Percentiles rank a stretch among this genome's conserved stretches.
Evolutionary conservation across 345 rosid species (phyloP).

Genomic region (Eucalyptus polyanthemos): DNA sequence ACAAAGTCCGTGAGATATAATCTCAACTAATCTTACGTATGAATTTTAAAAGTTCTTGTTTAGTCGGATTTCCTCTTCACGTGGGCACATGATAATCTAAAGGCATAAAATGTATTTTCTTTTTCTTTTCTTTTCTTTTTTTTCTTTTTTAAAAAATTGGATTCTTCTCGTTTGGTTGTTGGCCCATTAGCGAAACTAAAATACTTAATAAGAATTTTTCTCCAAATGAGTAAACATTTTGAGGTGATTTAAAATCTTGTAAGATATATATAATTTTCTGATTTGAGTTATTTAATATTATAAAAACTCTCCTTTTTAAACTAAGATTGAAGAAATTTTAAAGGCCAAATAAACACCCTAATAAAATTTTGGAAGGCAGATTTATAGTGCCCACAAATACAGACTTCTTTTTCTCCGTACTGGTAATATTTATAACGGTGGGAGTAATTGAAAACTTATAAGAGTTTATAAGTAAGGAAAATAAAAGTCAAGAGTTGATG

Average conservation of each 20-base stretch:
- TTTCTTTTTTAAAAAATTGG: too few species aligned
- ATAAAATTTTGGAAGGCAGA: neutral
- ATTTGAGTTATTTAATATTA: neutral
- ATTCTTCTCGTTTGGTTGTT: neutral
- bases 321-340: neutral
- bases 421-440: neutral
- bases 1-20: too few species aligned
- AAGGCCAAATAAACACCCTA: neutral
- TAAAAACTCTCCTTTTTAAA: neutral
- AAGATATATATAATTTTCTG: neutral
- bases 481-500: neutral
- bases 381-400: neutral
- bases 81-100: neutral
- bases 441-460: neutral
- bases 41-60: neutral
- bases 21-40: neutral
- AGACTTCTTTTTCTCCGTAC: neutral
- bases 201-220: neutral
- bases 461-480: neutral
- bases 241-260: neutral
- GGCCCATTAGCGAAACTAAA: neutral
- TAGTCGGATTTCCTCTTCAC: neutral
- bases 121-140: too few species aligned
- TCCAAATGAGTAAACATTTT: neutral
- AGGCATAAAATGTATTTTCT: neutral